Evolutionary conservation across 352 stramenopile genomes (phyloP), one percentile per base, ranked within the genome.

Genomic region (Globisporangium perplexum): DNA sequence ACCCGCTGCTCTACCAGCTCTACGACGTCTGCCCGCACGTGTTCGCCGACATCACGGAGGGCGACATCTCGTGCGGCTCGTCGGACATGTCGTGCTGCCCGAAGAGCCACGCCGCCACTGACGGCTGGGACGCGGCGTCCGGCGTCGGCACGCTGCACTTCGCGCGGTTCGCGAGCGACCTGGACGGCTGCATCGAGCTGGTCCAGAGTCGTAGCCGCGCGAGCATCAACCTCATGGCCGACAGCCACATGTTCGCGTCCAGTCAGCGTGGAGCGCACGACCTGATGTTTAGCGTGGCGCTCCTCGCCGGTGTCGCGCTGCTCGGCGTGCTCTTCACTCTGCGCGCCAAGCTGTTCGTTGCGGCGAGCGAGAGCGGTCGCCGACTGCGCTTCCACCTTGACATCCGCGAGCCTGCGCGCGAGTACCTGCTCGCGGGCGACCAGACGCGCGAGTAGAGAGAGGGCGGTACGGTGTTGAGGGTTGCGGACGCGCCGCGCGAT

Each of bases 71-170:
- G 30, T 92, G 82, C 22, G 78, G 77, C 3, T 68, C 60, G 1
- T 61, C 53, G 1, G 68, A 58, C 17, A 75, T 77, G 65, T 28
- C 51, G 28, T 92, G 82, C 50, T 92, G 82, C 28, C 35, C 55
- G 7, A 53, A 60, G 20, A 79, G 82, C 18, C 69, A 86, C 49
- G 38, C 31, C 10, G 79, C 82, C 1, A 74, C 50, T 5, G 23
- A 57, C n/a, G 82, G 82, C 41, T 92, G 80, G 79, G 82, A 92
- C 42, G 74, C 80, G 8, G 57, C 79, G 18, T 88, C 79, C 2
- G 82, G 81, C 23, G 72, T 88, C 3, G 76, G 81, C 10, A 83
- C 78, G 1, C 53, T 90, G 30, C 64, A 66, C 4, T 83, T 88
- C 24, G 44, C 53, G 0, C 52, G 60, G 18, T 72, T 86, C 12